Evolutionary conservation across 257 asterid genomes (phyloP), one percentile per base, ranked within the genome.

Genomic region (Cordia subcordata): DNA sequence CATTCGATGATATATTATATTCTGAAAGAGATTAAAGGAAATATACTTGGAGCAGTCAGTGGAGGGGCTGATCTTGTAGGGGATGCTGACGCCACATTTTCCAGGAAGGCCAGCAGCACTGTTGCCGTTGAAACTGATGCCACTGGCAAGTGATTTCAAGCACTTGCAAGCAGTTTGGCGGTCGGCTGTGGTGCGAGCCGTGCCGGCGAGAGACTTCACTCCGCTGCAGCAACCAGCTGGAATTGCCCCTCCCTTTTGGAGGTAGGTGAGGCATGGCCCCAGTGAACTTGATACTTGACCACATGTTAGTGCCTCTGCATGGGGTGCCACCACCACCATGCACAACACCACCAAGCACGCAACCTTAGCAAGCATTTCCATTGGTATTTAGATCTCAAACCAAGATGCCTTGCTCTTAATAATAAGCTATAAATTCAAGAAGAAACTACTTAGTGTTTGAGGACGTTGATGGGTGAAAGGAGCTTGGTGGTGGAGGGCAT

Each of bases 1-100:
- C n/a, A n/a, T n/a, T n/a, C n/a, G n/a, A n/a, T n/a, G n/a, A n/a
- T n/a, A n/a, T n/a, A n/a, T n/a, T n/a, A n/a, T n/a, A n/a, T 27
- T 27, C 4, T 27, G 35, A 45, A 45, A 8, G n/a, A 12, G 5
- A 45, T 4, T 5, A 1, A 45, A 4, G 50, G n/a, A 45, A 1
- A 45, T 67, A 5, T 75, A 86, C 95, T 11, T 79, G 42, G 76
- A 0, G 81, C 95, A 87, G 57, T n/a, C n/a, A n/a, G 84, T 80
- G 68, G 74, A 68, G 40, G 82, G 83, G 69, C 77, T 65, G 58
- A 87, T 87, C 60, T 72, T 47, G 82, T 79, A 83, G 1, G 95
- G 87, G 50, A 86, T 44, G 63, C 33, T 70, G 42, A 84, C 77
- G 4, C 77, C 72, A 51, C 95, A 87, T 9, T 14, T 53, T 4